Evolutionary conservation across 345 rosid genomes (phyloP), one percentile per base, ranked within the genome.

Genomic region (Linum lewisii): DNA sequence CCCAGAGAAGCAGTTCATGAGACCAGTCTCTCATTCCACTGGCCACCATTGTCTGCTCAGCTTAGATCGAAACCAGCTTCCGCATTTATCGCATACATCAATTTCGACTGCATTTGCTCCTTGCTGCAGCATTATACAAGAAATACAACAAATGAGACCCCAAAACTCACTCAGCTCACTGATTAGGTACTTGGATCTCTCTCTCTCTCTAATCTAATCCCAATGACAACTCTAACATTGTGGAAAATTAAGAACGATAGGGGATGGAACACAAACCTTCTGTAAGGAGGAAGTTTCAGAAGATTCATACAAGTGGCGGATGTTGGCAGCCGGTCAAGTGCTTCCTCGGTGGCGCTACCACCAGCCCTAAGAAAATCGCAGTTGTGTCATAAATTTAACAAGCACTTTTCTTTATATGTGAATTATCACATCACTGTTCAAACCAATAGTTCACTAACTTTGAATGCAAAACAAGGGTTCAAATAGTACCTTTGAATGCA

Each of bases 51-150:
- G 24, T 24, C 24, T 24, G 7, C 54, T 86, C 77, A 94, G 72
- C 99, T 90, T 78, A 94, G 72, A 82, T 94, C 97, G 71, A 94
- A 94, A 64, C 99, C 99, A 4, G 99, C 99, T 50, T 94, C 99
- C 24, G 99, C 95, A 66, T 77, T 87, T 72, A 94, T 90, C 32
- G 96, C 88, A 55, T 94, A 94, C 58, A 90, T 78, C 81, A 94
- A 61, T 72, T 94, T 94, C 44, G 77, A 71, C 67, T 82, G 87
- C 66, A 94, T 72, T 69, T 87, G 96, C 77, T 90, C 95, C 73
- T 90, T 87, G 90, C 99, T 94, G 95, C 67, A n/a, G 72, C 54
- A 60, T 75, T 63, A 57, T 60, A 59, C 54, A 68, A 16, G 7
- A 3, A 7, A 57, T 60, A 59, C 54, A 68, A 16, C 7, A 3